phyloP scores from a whole-genome alignment of 306 rosid genomes.

The Sicyos baderoa region DNA sequence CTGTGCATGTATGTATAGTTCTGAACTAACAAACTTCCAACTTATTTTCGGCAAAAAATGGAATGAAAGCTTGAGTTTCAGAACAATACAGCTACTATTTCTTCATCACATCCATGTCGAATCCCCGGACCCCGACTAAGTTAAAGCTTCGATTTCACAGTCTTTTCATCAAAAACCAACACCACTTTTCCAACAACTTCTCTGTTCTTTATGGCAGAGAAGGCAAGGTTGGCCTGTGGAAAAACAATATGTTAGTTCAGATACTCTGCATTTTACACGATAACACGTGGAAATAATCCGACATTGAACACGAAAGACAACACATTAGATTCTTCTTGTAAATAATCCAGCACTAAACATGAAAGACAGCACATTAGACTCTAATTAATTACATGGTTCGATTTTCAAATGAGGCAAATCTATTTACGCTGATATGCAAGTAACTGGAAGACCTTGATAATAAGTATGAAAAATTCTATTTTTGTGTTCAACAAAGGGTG shows the following conservation, averaged over 20 bases:
- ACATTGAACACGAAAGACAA: background rate
- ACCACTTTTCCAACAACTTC: slow-evolving; percentile 84
- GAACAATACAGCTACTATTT: background rate
- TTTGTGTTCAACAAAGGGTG: too few species aligned
- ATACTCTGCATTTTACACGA: background rate
- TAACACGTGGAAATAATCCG: background rate
- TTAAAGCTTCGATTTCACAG: slow-evolving; percentile 54
- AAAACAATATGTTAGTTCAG: slow-evolving; percentile 5
- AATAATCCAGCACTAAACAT: background rate
- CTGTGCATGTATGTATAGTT: background rate
- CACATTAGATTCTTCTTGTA: too few species aligned
- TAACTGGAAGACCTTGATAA: too few species aligned
- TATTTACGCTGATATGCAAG: background rate
- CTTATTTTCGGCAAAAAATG: background rate
- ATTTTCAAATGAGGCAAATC: background rate
- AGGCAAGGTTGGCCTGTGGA: slow-evolving; percentile 78
- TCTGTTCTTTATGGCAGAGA: slow-evolving; percentile 73
- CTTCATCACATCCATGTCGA: background rate
- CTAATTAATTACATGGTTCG: background rate
- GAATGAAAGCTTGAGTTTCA: background rate
- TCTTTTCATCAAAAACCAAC: slow-evolving; percentile 49
- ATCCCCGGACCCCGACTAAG: background rate
- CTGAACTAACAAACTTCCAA: background rate
- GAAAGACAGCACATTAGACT: background rate
- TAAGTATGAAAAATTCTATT: too few species aligned